These are phyloP conservation scores for Saccharomyces pastorianus DNA, from an alignment of 1,139 yeast genomes.

Conservation along the genomic window DNA sequence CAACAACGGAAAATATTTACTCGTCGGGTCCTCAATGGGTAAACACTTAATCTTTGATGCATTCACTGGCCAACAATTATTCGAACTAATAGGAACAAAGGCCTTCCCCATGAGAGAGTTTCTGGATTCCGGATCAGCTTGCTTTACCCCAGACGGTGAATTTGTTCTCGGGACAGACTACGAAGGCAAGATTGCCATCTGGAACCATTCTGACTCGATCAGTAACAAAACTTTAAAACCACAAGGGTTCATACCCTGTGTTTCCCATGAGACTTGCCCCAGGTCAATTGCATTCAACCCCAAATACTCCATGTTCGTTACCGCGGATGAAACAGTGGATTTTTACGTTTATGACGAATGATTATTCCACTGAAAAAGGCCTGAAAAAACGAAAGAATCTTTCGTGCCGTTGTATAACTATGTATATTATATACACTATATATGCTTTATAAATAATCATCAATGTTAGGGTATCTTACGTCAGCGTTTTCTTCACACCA, in stretches of 20 bases:
- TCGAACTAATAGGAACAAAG: conserved; percentile 42
- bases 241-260: conserved; percentile 21
- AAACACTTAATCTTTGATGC: conserved; percentile 64
- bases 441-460: conserved; percentile 21
- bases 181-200: conserved; percentile 48
- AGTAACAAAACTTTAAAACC: conserved; percentile 28
- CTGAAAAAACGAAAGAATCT: neutral
- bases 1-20: conserved; percentile 67
- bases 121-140: conserved; percentile 50
- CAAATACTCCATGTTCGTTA: conserved; percentile 61
- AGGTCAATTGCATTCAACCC: conserved; percentile 72
- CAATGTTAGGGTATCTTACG: conserved; percentile 55
- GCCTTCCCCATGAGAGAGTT: conserved; percentile 39
- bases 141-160: conserved; percentile 77
- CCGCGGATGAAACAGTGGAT: conserved; percentile 54
- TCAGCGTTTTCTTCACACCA: conserved; percentile 67
- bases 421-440: conserved; percentile 1
- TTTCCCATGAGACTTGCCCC: conserved; percentile 38
- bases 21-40: conserved; percentile 49
- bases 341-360: conserved; percentile 35
- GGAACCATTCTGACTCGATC: conserved; percentile 45
- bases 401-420: neutral
- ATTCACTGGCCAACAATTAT: conserved; percentile 51
- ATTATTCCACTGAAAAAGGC: conserved; percentile 3
- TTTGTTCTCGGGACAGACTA: conserved; percentile 57